Conservation (phyloP, 1,284 basidiomycete genomes). For the Flammula alnicola region DNA sequence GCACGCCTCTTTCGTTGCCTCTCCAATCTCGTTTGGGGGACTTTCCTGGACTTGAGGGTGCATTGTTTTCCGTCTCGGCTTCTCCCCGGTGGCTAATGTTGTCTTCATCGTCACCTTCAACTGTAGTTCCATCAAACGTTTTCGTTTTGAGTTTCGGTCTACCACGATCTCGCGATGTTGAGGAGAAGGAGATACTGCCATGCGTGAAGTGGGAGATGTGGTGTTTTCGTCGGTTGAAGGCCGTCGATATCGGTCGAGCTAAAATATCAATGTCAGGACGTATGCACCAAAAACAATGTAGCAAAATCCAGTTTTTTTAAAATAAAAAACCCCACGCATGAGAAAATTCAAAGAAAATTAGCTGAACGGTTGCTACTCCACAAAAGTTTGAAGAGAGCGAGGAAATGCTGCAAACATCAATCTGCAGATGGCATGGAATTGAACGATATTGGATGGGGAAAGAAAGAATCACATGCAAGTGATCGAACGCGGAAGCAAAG, state of each 20-base stretch:
- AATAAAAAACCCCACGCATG: not conserved
- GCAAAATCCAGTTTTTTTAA: not conserved
- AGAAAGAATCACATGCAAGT: conserved; percentile 3
- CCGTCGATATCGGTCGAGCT: conserved; percentile 60
- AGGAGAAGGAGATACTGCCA: conserved; percentile 4
- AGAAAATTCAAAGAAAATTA: not conserved
- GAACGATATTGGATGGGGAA: not conserved
- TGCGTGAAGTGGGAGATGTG: not conserved
- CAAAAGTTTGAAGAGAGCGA: not conserved
- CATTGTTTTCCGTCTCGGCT: too few species aligned
- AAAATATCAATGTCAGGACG: too few species aligned
- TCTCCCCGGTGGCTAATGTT: not conserved
- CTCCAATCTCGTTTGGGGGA: conserved; percentile 6
- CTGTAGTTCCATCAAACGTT: conserved; percentile 26
- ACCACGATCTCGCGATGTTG: conserved; percentile 12
- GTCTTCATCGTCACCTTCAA: conserved; percentile 21
- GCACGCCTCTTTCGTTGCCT: conserved; percentile 31
- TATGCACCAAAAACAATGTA: not conserved
- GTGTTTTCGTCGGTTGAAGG: conserved; percentile 34
- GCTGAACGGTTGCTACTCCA: too few species aligned
- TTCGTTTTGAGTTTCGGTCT: conserved; percentile 30
- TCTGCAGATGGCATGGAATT: not conserved
- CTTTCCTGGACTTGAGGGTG: too few species aligned
- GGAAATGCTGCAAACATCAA: not conserved
- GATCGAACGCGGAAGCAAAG: conserved; percentile 2